phyloP scores from a whole-genome alignment of 768 basidiomycete species.

The Russula ochroleuca region DNA sequence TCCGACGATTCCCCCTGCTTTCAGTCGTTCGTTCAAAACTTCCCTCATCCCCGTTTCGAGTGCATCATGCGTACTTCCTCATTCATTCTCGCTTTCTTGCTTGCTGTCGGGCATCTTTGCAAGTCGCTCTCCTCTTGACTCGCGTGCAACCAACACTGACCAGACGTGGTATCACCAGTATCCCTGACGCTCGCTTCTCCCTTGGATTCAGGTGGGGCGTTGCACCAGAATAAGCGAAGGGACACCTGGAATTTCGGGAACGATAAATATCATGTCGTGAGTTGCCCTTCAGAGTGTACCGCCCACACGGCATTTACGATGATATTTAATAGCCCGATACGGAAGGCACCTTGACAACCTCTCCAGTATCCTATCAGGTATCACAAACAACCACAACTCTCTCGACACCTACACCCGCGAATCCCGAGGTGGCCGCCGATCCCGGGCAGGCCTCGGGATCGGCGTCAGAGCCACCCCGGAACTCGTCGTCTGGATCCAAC shows the following conservation, averaged over 20 bases:
- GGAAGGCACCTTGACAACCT: not conserved
- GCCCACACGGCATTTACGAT: not conserved
- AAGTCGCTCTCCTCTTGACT: conserved; percentile 1
- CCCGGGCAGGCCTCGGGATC: not conserved
- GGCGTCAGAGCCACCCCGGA: not conserved
- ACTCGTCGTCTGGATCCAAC: not conserved
- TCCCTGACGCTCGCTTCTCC: conserved; percentile 3
- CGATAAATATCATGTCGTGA: not conserved
- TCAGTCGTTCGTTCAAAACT: not conserved
- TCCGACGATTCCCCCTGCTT: not conserved
- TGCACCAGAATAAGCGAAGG: not conserved
- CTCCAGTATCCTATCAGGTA: not conserved
- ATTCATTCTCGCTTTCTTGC: not conserved
- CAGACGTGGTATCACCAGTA: not conserved
- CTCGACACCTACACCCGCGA: not conserved
- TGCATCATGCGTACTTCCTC: conserved; percentile 1
- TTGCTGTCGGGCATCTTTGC: not conserved
- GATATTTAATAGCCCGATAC: not conserved
- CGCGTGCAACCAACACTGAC: not conserved
- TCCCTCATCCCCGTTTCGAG: not conserved
- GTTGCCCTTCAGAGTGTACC: not conserved
- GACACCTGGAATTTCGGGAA: too few species aligned
- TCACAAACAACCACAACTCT: not conserved
- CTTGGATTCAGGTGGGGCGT: not conserved
- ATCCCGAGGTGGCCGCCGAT: not conserved